A percentile compares a stretch with the other conserved stretches of the same genome.
phyloP scores from a whole-genome alignment of 2,329 filamentous ascomycete genomes.

The Talaromyces sp. region DNA sequence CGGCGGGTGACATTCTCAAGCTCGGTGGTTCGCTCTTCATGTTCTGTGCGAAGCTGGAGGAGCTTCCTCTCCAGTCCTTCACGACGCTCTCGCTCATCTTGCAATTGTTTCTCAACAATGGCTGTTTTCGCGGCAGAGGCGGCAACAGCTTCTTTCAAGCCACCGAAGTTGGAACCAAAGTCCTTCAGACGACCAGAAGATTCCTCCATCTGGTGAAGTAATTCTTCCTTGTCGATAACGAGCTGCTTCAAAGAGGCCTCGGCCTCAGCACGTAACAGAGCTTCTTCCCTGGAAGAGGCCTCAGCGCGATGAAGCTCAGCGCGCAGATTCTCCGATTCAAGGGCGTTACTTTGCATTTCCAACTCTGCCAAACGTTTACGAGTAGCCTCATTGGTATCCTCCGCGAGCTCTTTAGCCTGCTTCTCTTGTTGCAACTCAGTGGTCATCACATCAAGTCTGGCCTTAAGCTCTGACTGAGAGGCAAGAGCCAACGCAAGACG shows the following conservation, averaged over 20 bases:
- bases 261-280: slow-evolving; percentile 75
- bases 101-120: slow-evolving; percentile 75
- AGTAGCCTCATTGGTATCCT: slow-evolving; percentile 81
- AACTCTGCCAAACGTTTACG: slow-evolving; percentile 82
- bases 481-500: slow-evolving; percentile 82
- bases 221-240: slow-evolving; percentile 81
- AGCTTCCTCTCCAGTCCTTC: slow-evolving; percentile 78
- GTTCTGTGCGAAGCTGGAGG: slow-evolving; percentile 74
- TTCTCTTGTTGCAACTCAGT: slow-evolving; percentile 79
- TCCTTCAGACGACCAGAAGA: slow-evolving; percentile 68
- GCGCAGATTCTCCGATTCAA: slow-evolving; percentile 82
- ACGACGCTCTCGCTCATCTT: slow-evolving; percentile 74
- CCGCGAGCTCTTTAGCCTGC: slow-evolving; percentile 77
- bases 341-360: slow-evolving; percentile 78
- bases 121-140: slow-evolving; percentile 77
- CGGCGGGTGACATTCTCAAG: slow-evolving; percentile 73
- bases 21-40: slow-evolving; percentile 78
- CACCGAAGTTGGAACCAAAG: slow-evolving; percentile 70
- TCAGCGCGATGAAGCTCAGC: slow-evolving; percentile 82
- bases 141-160: slow-evolving; percentile 74
- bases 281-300: slow-evolving; percentile 76
- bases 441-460: slow-evolving; percentile 69
- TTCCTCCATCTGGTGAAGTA: slow-evolving; percentile 70
- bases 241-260: slow-evolving; percentile 73
- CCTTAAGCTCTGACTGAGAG: slow-evolving; percentile 77